Base-by-base conservation (phyloP, 805 yeast species). In the Phaffomyces opuntiae region DNA sequence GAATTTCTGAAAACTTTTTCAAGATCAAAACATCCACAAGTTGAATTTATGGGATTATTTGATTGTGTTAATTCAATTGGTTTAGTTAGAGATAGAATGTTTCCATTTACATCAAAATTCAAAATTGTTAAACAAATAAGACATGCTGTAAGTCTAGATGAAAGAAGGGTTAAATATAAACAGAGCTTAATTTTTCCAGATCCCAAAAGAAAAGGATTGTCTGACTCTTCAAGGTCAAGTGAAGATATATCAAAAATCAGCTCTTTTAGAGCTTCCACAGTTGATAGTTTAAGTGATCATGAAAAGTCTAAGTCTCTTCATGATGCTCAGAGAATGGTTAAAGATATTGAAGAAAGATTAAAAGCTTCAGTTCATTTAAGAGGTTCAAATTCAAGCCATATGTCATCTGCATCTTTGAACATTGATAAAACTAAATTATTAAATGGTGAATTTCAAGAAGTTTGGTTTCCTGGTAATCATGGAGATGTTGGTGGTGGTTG, bases 61-160 rank as follows among this genome's bases (percentile, higher is more conserved):
- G 89, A 82, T 61, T 76, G 86, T 0, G 79, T 81, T 17, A 80
- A 79, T 55, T 80, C 87, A 1, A 80, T 81, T 19, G 88, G 88
- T 0, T 53, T 80, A 9, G 46, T 81, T 5, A 65, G 78, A 37
- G 85, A 80, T 53, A 61, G 77, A 36, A 50, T 77, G 57, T 81
- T 81, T 50, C 86, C 87, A 0, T 78, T 68, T 50, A 69, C 81
- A 1, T 72, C 79, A 2, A 65, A 72, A 42, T 67, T 76, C 38
- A 62, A 69, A 13, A 69, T 69, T 44, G 83, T 81, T 7, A 67
- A 70, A 26, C 84, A 80, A 54, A 73, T 80, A 13, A 66, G 89
- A 48, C 87, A 82, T 58, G 86, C 87, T 0, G 73, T 81, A 2
- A 76, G 85, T 48, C 60, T 82, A 32, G 86, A 82, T 62, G 89